Base-by-base conservation (phyloP, 2,329 filamentous ascomycete species). In the Phoma herbarum region DNA sequence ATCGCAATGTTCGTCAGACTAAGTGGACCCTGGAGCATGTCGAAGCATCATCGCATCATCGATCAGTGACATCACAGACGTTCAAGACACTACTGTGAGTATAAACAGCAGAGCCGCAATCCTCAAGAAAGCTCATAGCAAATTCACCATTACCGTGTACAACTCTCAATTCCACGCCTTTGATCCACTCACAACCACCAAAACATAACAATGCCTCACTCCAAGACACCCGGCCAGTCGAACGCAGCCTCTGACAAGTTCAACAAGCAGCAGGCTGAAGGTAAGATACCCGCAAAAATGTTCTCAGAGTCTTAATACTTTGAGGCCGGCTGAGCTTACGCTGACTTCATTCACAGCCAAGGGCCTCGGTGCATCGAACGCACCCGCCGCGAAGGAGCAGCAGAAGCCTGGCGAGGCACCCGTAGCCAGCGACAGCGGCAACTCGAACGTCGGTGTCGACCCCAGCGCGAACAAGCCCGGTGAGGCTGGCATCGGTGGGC, bases 231-330 rank as follows among this genome's bases (percentile, higher is more conserved):
- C 37, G 62, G 64, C 45, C 58, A 65, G 52, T 63, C 58, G 31
- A 65, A 65, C 35, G 62, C 64, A 43, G 62, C 62, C 37, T 63
- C 60, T 8, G 64, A 63, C 35, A 63, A 66, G 42, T 62, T 60
- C 58, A 61, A 65, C 56, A 63, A 65, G 56, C 54, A 60, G 18
- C 47, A 63, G 45, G 60, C 64, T 48, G 57, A 65, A 58, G 63
- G 62, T 61, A 57, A n/a, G 50, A 23, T n/a, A 12, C 26, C 31
- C 4, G n/a, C 37, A 22, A 20, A 41, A 11, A 23, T 16, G 20
- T 14, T 23, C 18, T 22, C 11, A 16, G 8, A 14, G 20, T 35
- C 7, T 33, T 25, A n/a, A 2, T 10, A 5, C 14, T 18, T n/a
- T 28, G n/a, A 12, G 2, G n/a, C 3, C 3, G 7, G 0, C 4